Evolutionary conservation across 78 protist species (phyloP).

Genomic region (Guillardia theta): DNA sequence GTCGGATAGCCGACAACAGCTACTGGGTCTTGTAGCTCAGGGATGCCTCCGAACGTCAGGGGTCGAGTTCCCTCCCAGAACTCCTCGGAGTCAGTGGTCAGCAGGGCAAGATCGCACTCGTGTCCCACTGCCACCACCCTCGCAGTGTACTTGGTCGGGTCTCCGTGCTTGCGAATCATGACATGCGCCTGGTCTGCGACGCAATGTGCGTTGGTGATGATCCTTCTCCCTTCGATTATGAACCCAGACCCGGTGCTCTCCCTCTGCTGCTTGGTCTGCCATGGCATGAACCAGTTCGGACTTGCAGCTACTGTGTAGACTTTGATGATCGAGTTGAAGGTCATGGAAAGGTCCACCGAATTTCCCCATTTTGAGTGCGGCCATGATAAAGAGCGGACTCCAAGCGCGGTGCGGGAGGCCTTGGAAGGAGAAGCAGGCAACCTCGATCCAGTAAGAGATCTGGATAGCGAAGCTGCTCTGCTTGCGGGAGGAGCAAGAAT

Average conservation of each 20-base stretch:
- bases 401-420: too few species aligned
- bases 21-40: neutral
- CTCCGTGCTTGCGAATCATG: slow-evolving; percentile 19
- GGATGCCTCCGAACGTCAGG: neutral
- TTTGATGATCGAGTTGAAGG: slow-evolving; percentile 6
- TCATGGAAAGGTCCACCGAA: too few species aligned
- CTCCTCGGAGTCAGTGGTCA: neutral
- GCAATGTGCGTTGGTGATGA: neutral
- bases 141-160: neutral
- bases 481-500: too few species aligned
- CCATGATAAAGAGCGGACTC: too few species aligned
- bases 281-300: slow-evolving; percentile 16
- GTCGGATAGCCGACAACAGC: neutral
- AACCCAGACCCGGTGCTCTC: slow-evolving; percentile 26
- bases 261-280: neutral
- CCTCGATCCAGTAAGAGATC: too few species aligned
- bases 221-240: neutral
- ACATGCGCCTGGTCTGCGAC: slow-evolving; percentile 1
- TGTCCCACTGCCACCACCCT: neutral
- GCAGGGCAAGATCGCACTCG: neutral
- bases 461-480: too few species aligned
- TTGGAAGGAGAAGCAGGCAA: too few species aligned
- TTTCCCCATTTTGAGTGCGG: too few species aligned
- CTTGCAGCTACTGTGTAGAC: slow-evolving; percentile 7
- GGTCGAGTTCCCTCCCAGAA: slow-evolving; percentile 21